Base-by-base conservation (phyloP, 2,329 filamentous ascomycete genomes). In the Gyromitra esculenta region DNA sequence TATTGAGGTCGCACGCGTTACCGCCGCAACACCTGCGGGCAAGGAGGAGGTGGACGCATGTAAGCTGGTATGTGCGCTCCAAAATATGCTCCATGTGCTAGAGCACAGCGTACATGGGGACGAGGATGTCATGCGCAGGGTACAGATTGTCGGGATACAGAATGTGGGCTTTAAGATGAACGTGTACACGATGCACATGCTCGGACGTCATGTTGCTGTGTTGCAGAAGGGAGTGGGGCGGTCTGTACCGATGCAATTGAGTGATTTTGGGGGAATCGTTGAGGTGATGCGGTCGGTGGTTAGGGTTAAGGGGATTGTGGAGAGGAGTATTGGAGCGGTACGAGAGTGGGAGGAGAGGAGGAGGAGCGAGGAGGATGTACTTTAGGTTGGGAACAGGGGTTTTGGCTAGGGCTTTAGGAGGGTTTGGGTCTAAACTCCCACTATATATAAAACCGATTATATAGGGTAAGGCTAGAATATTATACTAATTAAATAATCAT, bases 231-330 rank as follows among this genome's bases (percentile, higher is more conserved):
- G 56, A 0, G n/a, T n/a, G 31, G 9, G 4, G 13, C 48, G 60
- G 21, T 18, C 4, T 37, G 60, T 66, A 15, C 60, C 48, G 6
- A 62, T 62, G 56, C 7, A 50, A 35, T 54, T 37, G 45, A 52
- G 13, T 7, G 8, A 54, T 6, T 71, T 60, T 41, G 13, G 18
- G 5, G 21, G 52, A 7, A 56, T 52, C 5, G 18, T 54, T 1
- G 18, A 54, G 13, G 57, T 71, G n/a, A 63, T 71, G 67, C 31
- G 67, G 25, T 31, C 43, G 1, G 37, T 41, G 2, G 67, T 71
- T 7, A 63, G 57, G 18, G 31, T 63, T 0, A 71, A 71, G 37
- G 35, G 7, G n/a, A 71, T 63, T 43, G 7, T 56, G 15, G 57
- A 71, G 48, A 54, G 56, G 15, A 41, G 11, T 8, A 37, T 71